Percentiles rank a stretch among this genome's conserved stretches.
Evolutionary conservation across 1,284 basidiomycete species (phyloP).

Genomic region (Taiwanofungus camphoratus): DNA sequence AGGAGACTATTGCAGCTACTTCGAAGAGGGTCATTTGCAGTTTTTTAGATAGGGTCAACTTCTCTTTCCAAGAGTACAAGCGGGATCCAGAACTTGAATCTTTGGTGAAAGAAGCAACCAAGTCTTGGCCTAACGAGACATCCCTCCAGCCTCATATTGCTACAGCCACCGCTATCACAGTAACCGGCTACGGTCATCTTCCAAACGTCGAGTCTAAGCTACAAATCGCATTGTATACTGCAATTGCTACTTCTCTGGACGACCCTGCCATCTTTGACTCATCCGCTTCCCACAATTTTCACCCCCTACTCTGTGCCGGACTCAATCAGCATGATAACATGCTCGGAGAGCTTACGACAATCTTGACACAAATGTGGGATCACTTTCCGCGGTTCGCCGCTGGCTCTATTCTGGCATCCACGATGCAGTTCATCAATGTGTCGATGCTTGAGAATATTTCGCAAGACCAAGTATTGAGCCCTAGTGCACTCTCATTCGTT

Average conservation of each 20-base stretch:
- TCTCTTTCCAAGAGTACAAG: too few species aligned
- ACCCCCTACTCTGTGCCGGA: slow-evolving; percentile 1
- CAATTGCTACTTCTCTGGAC: slow-evolving; percentile 3
- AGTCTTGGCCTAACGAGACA: slow-evolving; percentile 2
- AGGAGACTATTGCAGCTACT: too few species aligned
- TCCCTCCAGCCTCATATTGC: neutral
- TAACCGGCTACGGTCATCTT: slow-evolving; percentile 4
- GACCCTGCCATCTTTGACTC: slow-evolving; percentile 1
- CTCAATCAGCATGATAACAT: neutral
- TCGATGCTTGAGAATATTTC: neutral
- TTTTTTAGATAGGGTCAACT: too few species aligned
- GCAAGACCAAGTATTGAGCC: neutral
- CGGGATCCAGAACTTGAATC: slow-evolving; percentile 5
- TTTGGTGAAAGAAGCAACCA: slow-evolving; percentile 1
- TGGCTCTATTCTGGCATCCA: neutral
- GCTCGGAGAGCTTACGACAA: neutral
- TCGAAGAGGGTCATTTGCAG: too few species aligned
- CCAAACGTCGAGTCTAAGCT: slow-evolving; percentile 5
- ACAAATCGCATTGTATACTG: slow-evolving; percentile 3
- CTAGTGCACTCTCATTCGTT: neutral
- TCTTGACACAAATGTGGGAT: neutral
- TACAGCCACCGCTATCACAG: slow-evolving; percentile 1
- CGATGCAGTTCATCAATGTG: neutral
- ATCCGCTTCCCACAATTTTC: neutral
- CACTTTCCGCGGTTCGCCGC: neutral